A percentile compares a stretch with the other conserved stretches of the same genome.
Conservation (phyloP, 2,329 filamentous ascomycete species). For the Claviceps sp. region DNA sequence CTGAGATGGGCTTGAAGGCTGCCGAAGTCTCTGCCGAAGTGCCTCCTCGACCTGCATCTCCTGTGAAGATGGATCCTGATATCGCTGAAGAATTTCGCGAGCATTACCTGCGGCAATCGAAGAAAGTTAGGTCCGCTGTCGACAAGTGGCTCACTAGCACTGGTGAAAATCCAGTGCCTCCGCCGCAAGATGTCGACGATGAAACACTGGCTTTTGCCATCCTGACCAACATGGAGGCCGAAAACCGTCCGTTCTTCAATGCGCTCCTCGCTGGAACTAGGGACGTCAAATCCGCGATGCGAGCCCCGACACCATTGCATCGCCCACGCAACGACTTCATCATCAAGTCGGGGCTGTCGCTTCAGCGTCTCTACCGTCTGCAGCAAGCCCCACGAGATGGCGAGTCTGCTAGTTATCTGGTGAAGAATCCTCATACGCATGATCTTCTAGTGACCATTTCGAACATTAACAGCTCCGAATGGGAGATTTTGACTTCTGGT, state of each 20-base stretch:
- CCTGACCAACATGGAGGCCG: conserved; percentile 66
- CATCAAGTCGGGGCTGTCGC: conserved; percentile 58
- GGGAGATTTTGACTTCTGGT: conserved; percentile 89
- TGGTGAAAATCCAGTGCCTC: conserved; percentile 56
- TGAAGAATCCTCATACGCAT: conserved; percentile 71
- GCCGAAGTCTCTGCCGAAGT: conserved; percentile 47
- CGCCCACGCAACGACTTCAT: conserved; percentile 60
- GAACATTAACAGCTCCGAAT: conserved; percentile 83
- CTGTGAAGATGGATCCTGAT: conserved; percentile 75
- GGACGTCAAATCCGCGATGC: conserved; percentile 40
- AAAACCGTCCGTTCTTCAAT: conserved; percentile 71
- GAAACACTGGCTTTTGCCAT: conserved; percentile 91
- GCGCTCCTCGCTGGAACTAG: conserved; percentile 54
- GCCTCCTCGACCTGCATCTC: conserved; percentile 43
- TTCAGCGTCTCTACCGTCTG: conserved; percentile 77
- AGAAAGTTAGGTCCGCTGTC: conserved; percentile 83
- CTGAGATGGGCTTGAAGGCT: conserved; percentile 46
- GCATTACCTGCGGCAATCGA: conserved; percentile 82
- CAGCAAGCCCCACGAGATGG: conserved; percentile 63
- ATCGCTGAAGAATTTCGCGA: conserved; percentile 88
- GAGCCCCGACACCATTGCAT: conserved; percentile 56
- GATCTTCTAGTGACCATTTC: conserved; percentile 77
- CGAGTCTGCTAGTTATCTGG: conserved; percentile 72
- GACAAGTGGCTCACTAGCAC: conserved; percentile 82
- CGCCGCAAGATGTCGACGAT: conserved; percentile 82